A percentile compares a stretch with the other conserved stretches of the same genome.
Evolutionary conservation across 495 filamentous ascomycete species (phyloP).

Genomic region (Penicillium waksmanii): DNA sequence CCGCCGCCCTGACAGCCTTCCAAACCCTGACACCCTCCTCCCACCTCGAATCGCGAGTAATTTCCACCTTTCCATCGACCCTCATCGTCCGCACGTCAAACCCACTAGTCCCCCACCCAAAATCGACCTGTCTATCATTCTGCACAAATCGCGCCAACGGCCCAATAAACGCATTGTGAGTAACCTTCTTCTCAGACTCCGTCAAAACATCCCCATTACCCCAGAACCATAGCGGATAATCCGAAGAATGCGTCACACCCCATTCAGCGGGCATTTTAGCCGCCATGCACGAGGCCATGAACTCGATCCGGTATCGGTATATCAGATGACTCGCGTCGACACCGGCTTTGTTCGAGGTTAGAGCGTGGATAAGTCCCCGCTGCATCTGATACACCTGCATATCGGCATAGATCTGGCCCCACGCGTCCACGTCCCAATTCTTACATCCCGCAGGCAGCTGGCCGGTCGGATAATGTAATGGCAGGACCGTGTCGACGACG

Average conservation of each 20-base stretch:
- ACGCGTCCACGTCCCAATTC: conserved; percentile 49
- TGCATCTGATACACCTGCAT: conserved; percentile 58
- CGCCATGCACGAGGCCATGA: conserved; percentile 49
- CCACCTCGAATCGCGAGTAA: conserved; percentile 48
- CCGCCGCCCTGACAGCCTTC: conserved; percentile 37
- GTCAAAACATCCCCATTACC: conserved; percentile 49
- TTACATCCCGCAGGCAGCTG: conserved; percentile 31
- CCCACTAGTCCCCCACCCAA: conserved; percentile 38
- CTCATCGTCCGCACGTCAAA: conserved; percentile 45
- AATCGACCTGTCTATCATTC: conserved; percentile 28
- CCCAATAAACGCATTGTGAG: conserved; percentile 42
- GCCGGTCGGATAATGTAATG: conserved; percentile 46
- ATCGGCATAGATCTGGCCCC: conserved; percentile 60
- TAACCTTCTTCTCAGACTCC: conserved; percentile 45
- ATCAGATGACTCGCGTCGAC: conserved; percentile 35
- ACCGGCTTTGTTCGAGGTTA: conserved; percentile 28
- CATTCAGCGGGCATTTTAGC: conserved; percentile 45
- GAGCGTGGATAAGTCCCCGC: conserved; percentile 42
- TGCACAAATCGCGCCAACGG: conserved; percentile 50
- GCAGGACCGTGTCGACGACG: conserved; percentile 46
- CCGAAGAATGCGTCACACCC: conserved; percentile 61
- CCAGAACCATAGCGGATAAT: conserved; percentile 62
- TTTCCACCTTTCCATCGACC: conserved; percentile 48
- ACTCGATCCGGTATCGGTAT: conserved; percentile 55
- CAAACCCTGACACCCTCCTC: conserved; percentile 53